Percentiles rank a stretch among this genome's conserved stretches.
These are phyloP conservation scores for Tricholoma furcatifolium DNA, from an alignment of 768 basidiomycete species.

Conservation along the genomic window DNA sequence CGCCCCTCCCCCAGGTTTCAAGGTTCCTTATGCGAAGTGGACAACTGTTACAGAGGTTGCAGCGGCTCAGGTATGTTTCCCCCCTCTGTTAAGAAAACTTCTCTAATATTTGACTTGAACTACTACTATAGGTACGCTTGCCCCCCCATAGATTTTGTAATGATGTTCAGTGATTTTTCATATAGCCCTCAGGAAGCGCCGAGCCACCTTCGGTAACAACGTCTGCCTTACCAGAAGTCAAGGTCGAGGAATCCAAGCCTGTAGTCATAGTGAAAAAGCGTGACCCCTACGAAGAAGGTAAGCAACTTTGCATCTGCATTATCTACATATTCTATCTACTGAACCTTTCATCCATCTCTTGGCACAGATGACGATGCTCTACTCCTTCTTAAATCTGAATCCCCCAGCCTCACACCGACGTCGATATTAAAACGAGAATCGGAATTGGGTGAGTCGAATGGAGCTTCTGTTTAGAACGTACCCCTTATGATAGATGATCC, in stretches of 20 bases:
- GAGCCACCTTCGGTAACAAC: background rate
- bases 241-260: conserved; percentile 1
- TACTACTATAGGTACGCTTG: background rate
- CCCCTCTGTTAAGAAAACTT: too few species aligned
- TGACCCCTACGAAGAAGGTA: conserved; percentile 22
- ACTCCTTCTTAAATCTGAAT: background rate
- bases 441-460: background rate
- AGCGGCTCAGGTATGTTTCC: too few species aligned
- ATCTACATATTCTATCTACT: background rate
- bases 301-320: background rate
- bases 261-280: conserved; percentile 7
- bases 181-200: too few species aligned
- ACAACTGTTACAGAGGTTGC: too few species aligned
- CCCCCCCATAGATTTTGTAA: background rate
- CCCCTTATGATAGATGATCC: background rate
- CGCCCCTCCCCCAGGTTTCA: background rate
- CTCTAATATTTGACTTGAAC: background rate
- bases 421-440: background rate
- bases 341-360: background rate
- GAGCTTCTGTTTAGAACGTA: background rate
- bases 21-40: too few species aligned
- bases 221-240: background rate
- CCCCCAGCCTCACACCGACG: background rate
- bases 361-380: conserved; percentile 12
- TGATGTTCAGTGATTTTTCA: too few species aligned